Evolutionary conservation across 352 stramenopile species (phyloP), one percentile per base, ranked within the genome.

Genomic region (Globisporangium spiculum): DNA sequence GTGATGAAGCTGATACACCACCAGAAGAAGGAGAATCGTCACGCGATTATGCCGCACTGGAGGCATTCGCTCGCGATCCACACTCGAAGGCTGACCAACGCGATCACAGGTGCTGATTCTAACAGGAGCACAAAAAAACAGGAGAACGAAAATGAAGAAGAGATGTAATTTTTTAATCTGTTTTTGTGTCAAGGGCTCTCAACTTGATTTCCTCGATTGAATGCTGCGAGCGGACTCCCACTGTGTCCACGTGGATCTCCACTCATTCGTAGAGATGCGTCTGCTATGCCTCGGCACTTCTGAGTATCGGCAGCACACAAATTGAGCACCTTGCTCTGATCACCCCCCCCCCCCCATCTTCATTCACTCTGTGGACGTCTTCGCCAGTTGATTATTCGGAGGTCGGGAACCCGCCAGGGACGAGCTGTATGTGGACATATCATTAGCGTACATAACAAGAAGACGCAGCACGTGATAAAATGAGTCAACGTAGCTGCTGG

Each of bases 351-450:
- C 27, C 27, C 27, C 27, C 27, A 30, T 30, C 27, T 30, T 30
- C 27, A 30, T 30, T 30, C 41, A n/a, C 16, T n/a, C 41, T 2
- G 41, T 27, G 24, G 16, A 24, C 16, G 12, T 27, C 36, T 48
- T 34, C 20, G n/a, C 16, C 34, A 44, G 1, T 32, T 27, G 60
- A 20, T 44, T 83, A 81, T 22, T 73, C 66, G 38, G 68, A 71
- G 0, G 75, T 79, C 22, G 84, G 88, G 64, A 90, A 89, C 58
- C 85, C 88, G 55, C 88, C 88, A 32, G 88, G 88, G n/a, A 95
- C 84, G 36, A 95, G 83, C 88, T 30, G 27, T 30, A 30, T 95
- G 64, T 3, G 66, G 36, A 46, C 27, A 30, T 30, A 30, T 32
- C 2, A 55, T 8, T 44, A 48, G n/a, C 1, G 30, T 12, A 26